Percentiles rank a stretch among this genome's conserved stretches.
Evolutionary conservation across 768 basidiomycete genomes (phyloP).

Genomic region (Leucogyrophana mollusca): DNA sequence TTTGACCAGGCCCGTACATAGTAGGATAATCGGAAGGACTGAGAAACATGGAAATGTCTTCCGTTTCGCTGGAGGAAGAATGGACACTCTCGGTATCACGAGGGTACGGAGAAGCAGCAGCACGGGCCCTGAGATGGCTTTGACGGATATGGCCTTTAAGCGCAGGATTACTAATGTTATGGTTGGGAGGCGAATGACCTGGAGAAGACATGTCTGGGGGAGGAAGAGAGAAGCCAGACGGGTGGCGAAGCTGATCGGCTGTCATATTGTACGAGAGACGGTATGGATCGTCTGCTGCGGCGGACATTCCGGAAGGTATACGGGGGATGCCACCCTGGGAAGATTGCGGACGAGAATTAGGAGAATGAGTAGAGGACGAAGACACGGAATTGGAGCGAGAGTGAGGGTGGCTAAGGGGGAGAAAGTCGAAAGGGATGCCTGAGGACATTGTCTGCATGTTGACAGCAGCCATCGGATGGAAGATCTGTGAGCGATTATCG

Average conservation of each 20-base stretch:
- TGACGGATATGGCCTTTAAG: slow-evolving; percentile 77
- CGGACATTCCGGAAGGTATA: slow-evolving; percentile 47
- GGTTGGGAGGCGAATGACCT: slow-evolving; percentile 70
- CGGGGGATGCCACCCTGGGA: slow-evolving; percentile 63
- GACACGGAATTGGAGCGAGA: slow-evolving; percentile 80
- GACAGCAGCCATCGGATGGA: slow-evolving; percentile 61
- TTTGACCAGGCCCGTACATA: slow-evolving; percentile 53
- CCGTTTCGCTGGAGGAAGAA: slow-evolving; percentile 87
- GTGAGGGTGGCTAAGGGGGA: slow-evolving; percentile 59
- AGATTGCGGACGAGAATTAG: slow-evolving; percentile 75
- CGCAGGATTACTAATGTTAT: slow-evolving; percentile 70
- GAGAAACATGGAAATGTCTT: slow-evolving; percentile 81
- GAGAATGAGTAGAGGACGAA: slow-evolving; percentile 70
- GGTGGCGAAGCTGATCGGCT: slow-evolving; percentile 44
- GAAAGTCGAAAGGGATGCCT: slow-evolving; percentile 69
- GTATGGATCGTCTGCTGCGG: slow-evolving; percentile 66
- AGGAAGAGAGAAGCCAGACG: slow-evolving; percentile 41
- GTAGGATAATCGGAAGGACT: slow-evolving; percentile 61
- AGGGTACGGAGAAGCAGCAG: slow-evolving; percentile 81
- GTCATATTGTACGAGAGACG: slow-evolving; percentile 58
- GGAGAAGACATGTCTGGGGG: slow-evolving; percentile 41
- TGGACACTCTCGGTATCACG: slow-evolving; percentile 85
- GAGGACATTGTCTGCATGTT: slow-evolving; percentile 72
- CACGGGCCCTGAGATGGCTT: slow-evolving; percentile 76
- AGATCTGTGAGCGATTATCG: slow-evolving; percentile 7